Evolutionary conservation across 345 rosid species (phyloP).

Genomic region (Murraya paniculata): DNA sequence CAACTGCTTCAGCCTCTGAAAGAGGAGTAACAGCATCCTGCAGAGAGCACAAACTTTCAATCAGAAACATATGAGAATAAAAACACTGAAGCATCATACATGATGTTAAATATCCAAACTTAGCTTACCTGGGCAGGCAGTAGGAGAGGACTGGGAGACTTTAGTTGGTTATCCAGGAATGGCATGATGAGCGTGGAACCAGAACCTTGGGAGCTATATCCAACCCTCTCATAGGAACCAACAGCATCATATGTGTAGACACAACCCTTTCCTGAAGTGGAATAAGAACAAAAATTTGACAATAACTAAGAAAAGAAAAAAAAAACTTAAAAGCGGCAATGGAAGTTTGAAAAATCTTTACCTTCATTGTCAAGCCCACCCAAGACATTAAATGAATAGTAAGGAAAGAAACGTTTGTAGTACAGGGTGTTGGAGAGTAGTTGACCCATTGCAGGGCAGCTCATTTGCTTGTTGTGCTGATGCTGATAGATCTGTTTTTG

Average conservation of each 20-base stretch:
- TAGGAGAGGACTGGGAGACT: slow-evolving; percentile 94
- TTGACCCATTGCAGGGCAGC: slow-evolving; percentile 96
- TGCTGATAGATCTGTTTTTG: slow-evolving; percentile 82
- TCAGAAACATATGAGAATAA: slow-evolving; percentile 8
- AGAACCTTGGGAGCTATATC: slow-evolving; percentile 93
- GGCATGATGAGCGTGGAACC: slow-evolving; percentile 94
- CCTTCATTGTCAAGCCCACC: slow-evolving; percentile 98
- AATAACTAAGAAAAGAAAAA: background rate
- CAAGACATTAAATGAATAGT: slow-evolving; percentile 88
- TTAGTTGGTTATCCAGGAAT: slow-evolving; percentile 92
- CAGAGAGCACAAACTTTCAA: slow-evolving; percentile 6
- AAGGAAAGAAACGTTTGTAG: slow-evolving; percentile 95
- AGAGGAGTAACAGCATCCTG: slow-evolving; percentile 98
- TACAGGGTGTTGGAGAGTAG: slow-evolving; percentile 96
- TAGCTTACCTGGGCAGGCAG: slow-evolving; percentile 68
- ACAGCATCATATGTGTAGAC: slow-evolving; percentile 97
- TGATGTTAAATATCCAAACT: background rate
- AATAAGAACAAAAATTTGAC: background rate
- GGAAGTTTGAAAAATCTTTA: slow-evolving; percentile 22
- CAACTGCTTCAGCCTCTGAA: slow-evolving; percentile 80
- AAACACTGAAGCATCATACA: background rate
- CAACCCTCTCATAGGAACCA: slow-evolving; percentile 98
- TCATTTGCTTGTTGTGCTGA: slow-evolving; percentile 98
- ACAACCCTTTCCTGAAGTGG: slow-evolving; percentile 74
- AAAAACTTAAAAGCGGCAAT: background rate